Conservation (phyloP, 306 rosid genomes). For the Neltuma alba region DNA sequence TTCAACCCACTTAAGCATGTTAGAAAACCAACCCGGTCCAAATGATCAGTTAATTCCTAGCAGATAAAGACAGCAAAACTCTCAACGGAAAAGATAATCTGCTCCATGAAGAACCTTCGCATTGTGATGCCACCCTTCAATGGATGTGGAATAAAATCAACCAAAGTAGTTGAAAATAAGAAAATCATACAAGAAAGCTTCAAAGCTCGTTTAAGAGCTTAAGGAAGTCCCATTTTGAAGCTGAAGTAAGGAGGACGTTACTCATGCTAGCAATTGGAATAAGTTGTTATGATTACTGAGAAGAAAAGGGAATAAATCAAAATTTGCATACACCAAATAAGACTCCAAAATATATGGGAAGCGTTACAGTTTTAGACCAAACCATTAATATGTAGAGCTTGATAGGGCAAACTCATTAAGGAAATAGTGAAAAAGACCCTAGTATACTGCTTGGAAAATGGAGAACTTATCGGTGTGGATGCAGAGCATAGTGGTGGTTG, state of each 20-base stretch:
- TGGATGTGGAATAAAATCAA: constrained; percentile 55
- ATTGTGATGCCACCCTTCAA: constrained; percentile 44
- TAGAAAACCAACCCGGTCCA: constrained; percentile 68
- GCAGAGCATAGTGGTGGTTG: not conserved
- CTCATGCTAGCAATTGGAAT: constrained; percentile 36
- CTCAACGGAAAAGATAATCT: constrained; percentile 54
- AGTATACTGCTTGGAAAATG: not conserved
- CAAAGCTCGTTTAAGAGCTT: constrained; percentile 60
- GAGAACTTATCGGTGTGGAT: not conserved
- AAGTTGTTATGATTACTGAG: constrained; percentile 19
- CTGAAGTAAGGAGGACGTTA: constrained; percentile 95
- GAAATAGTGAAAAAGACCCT: not conserved
- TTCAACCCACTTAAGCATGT: constrained; percentile 6
- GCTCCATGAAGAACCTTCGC: constrained; percentile 48
- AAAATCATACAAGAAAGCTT: constrained; percentile 67
- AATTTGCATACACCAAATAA: not conserved
- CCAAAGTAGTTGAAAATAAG: constrained; percentile 31
- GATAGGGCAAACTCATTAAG: not conserved
- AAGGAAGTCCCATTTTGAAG: constrained; percentile 90
- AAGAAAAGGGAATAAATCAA: not conserved
- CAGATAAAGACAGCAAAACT: constrained; percentile 68
- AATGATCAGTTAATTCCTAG: constrained; percentile 88
- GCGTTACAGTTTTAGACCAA: not conserved
- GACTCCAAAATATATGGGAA: not conserved
- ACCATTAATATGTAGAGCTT: not conserved